Evolutionary conservation across 2,329 filamentous ascomycete species (phyloP), one percentile per base, ranked within the genome.

Genomic region (Xylariaceae sp.): DNA sequence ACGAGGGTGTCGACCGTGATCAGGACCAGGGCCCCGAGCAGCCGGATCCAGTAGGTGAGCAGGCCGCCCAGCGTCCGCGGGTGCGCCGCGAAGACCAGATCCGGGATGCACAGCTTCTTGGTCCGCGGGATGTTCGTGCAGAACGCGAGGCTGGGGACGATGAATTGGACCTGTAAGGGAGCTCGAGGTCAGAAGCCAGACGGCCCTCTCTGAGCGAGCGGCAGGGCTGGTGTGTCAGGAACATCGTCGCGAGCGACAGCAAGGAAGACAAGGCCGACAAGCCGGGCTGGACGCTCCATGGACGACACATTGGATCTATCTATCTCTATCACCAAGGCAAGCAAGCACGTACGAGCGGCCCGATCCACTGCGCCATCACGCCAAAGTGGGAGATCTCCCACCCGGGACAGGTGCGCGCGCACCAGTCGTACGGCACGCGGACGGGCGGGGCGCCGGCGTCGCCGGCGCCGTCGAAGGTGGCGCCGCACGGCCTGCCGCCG

Each of bases 21-120:
- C 10, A 54, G 34, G 9, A 48, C 10, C 19, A 51, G 27, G 1
- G 49, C 52, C 11, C 45, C 47, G 1, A 49, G 31, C 14, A 56
- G 44, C 3, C 50, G 42, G 11, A 50, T 22, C 46, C 45, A 51
- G 31, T 53, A 56, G 15, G 45, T 47, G 19, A 39, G 31, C 3
- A 56, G 33, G 26, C 56, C 51, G n/a, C 53, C 42, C 6, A 55
- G 28, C 5, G 50, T 83, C 33, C 73, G 70, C 0, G 78, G 69
- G 46, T 80, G 77, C 0, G 72, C 68, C 55, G 81, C 80, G 33
- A 85, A 63, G 3, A 70, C 65, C 39, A 63, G 55, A 32, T 64
- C 43, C 2, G 51, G 47, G 16, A 59, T 50, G 4, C 42, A 45
- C 12, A 59, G 38, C 31, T 56, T 52, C 7, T 47, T 42, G 15